Percentiles rank a stretch among this genome's conserved stretches.
These are phyloP conservation scores for Tetrahymena borealis DNA, from an alignment of 73 alveolate genomes.

Conservation along the genomic window DNA sequence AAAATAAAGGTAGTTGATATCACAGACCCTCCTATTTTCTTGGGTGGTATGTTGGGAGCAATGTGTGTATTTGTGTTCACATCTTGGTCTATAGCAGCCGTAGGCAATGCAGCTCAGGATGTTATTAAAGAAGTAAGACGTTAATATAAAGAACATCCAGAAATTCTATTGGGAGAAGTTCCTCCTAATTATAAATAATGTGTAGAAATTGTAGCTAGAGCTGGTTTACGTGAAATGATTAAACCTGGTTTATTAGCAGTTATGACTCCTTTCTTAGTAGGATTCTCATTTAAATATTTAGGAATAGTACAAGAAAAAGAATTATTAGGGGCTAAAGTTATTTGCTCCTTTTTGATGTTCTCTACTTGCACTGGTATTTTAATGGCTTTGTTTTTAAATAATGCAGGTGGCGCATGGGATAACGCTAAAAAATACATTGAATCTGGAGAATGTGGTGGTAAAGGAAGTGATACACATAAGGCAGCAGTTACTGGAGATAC, in stretches of 20 bases:
- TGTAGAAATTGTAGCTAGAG: conserved; percentile 62
- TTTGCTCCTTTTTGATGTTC: conserved; percentile 78
- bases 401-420: conserved; percentile 97
- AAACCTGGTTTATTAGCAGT: conserved; percentile 71
- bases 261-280: conserved; percentile 59
- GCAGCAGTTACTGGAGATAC: conserved; percentile 93
- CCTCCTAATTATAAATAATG: conserved; percentile 66
- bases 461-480: conserved; percentile 87
- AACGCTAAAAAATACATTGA: conserved; percentile 86
- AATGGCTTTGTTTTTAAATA: conserved; percentile 80
- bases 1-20: conserved; percentile 51
- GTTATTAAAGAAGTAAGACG: conserved; percentile 77
- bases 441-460: conserved; percentile 84
- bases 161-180: conserved; percentile 56
- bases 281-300: conserved; percentile 51
- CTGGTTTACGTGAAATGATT: conserved; percentile 74
- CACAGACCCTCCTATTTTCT: conserved; percentile 70
- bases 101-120: conserved; percentile 75
- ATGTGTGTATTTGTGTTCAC: conserved; percentile 69
- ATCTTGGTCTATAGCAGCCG: conserved; percentile 75
- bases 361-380: conserved; percentile 84
- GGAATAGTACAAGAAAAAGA: conserved; percentile 39
- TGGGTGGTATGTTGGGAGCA: conserved; percentile 68
- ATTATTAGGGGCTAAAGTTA: conserved; percentile 65
- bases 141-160: conserved; percentile 69